Base-by-base conservation (phyloP, 192 early-diverging fungal species). In the Mortierella alpina region DNA sequence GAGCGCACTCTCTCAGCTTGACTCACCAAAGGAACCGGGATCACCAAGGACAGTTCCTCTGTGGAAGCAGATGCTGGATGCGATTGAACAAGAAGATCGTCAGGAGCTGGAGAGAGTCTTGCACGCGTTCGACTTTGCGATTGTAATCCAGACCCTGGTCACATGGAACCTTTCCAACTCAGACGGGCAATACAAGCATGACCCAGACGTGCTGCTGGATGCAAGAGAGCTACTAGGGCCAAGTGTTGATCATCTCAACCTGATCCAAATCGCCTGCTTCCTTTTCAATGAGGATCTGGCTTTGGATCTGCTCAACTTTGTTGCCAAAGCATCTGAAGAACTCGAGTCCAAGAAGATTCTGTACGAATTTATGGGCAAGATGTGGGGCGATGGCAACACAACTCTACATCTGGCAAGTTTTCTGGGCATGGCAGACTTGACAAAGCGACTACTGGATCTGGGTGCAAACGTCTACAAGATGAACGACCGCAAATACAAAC, bases 301-400 rank as follows among this genome's bases (percentile, higher is more conserved):
- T 13, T 60, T 90, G 17, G 90, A 90, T 55, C 68, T 92, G 47
- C 68, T 92, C 40, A 83, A 91, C 20, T 92, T 91, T 70, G 88
- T 92, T 14, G 74, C 70, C 41, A 79, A 66, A 18, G 75, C 80
- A 2, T 90, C 88, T 0, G 86, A 90, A 17, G 89, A 90, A 55
- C 85, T 91, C 23, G 86, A 88, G 56, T 87, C 89, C 4, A 85
- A 86, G 57, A 90, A 91, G 61, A 86, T 90, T 18, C 84, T 92
- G 4, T 90, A 85, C 58, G 90, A 91, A 67, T 91, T 92, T 58
- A 88, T 92, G 88, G 90, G 90, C 50, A 85, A 87, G 61, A 77
- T 90, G 44, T 92, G 90, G 90, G 91, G 91, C 41, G 84, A 90
- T 66, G 90, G 91, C 6, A 92, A 92, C 77, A 91, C 90, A 0